These are phyloP conservation scores for Cyberlindnera subsufficiens DNA, from an alignment of 805 yeast genomes.

Conservation along the genomic window DNA sequence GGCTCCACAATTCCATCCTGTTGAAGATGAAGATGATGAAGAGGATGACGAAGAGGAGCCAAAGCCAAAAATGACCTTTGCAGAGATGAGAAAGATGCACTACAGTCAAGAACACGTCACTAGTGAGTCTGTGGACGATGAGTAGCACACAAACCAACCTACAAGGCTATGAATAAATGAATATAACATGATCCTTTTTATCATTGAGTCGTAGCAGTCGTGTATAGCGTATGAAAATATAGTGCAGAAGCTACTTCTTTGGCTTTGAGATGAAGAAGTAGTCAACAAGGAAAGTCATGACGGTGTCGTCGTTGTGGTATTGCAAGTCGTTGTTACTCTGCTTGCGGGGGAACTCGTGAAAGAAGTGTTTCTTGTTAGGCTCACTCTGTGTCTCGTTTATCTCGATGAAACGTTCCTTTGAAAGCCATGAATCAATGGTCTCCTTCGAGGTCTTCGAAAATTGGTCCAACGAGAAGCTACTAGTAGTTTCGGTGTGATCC, in stretches of 20 bases:
- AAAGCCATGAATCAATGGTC: conserved; percentile 1
- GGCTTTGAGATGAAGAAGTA: conserved; percentile 17
- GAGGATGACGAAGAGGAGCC: conserved; percentile 16
- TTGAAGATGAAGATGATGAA: conserved; percentile 10
- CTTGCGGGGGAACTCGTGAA: conserved; percentile 23
- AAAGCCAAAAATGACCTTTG: conserved; percentile 34
- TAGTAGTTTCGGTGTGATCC: not conserved
- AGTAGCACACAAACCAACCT: too few relatives aligned
- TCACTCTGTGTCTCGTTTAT: conserved; percentile 12
- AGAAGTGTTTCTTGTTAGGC: conserved; percentile 16
- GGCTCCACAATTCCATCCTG: conserved; percentile 24
- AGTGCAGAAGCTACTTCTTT: too few relatives aligned
- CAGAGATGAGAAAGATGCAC: conserved; percentile 21
- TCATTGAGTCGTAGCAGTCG: too few relatives aligned
- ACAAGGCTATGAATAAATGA: too few relatives aligned
- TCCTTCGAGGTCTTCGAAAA: not conserved
- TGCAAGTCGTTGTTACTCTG: conserved; percentile 23
- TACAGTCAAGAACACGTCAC: conserved; percentile 15
- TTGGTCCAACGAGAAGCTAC: not conserved
- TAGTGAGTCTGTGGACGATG: too few relatives aligned
- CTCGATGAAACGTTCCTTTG: conserved; percentile 12
- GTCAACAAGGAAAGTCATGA: conserved; percentile 21
- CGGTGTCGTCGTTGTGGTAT: conserved; percentile 24
- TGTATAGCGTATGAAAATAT: too few relatives aligned
- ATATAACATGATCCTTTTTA: too few relatives aligned